Percentiles rank a stretch among this genome's conserved stretches.
Evolutionary conservation across 2,329 filamentous ascomycete species (phyloP).

Genomic region (Talaromyces funiculosus): DNA sequence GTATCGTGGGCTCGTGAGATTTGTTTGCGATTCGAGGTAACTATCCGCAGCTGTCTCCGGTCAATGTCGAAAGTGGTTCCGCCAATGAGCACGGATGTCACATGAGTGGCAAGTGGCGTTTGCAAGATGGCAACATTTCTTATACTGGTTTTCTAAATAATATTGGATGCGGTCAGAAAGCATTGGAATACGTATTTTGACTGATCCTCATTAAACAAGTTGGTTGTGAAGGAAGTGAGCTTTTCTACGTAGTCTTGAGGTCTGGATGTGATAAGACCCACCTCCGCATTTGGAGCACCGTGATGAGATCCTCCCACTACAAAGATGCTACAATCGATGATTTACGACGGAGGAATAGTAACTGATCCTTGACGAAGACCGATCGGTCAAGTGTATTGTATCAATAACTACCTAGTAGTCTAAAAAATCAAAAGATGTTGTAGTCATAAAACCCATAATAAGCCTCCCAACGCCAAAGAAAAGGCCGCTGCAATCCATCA

Average conservation of each 20-base stretch:
- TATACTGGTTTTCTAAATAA: too few species aligned
- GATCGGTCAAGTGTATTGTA: constrained; percentile 20
- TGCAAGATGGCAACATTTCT: neutral
- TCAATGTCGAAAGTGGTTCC: neutral
- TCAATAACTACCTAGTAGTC: constrained; percentile 12
- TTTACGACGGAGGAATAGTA: constrained; percentile 1
- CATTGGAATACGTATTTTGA: too few species aligned
- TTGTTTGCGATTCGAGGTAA: neutral
- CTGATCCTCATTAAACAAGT: too few species aligned
- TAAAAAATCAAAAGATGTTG: constrained; percentile 3
- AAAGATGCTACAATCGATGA: neutral
- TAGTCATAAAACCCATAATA: constrained; percentile 14
- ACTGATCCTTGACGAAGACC: constrained; percentile 15
- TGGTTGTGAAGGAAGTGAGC: too few species aligned
- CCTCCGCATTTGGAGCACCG: neutral
- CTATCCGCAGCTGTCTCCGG: neutral
- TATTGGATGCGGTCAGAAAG: too few species aligned
- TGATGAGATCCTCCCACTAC: neutral
- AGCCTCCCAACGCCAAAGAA: constrained; percentile 35
- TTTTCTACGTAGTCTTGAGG: too few species aligned
- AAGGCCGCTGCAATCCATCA: constrained; percentile 22
- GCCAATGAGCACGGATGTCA: constrained; percentile 6
- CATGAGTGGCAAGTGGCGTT: constrained; percentile 11
- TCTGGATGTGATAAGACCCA: neutral
- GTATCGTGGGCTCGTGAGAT: neutral